Evolutionary conservation across 2,329 filamentous ascomycete genomes (phyloP).

Genomic region (Amphichorda felina): DNA sequence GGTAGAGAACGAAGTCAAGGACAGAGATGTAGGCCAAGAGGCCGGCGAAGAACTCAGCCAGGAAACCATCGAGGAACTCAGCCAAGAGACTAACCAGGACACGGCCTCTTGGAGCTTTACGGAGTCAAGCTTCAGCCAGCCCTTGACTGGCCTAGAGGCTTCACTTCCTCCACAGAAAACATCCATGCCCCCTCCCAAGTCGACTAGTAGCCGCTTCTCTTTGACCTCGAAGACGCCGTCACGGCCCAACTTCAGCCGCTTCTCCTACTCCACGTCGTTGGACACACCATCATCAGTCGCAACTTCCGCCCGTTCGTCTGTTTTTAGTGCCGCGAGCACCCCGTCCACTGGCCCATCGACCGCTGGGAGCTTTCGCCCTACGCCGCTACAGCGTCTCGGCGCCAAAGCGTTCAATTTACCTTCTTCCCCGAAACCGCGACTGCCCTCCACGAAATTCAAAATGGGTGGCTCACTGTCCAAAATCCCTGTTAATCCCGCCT

Average conservation of each 20-base stretch:
- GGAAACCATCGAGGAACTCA: slow-evolving; percentile 5
- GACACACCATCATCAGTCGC: slow-evolving; percentile 13
- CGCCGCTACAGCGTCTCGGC: slow-evolving; percentile 42
- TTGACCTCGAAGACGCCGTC: slow-evolving; percentile 14
- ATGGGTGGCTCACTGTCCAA: slow-evolving; percentile 12
- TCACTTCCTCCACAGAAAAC: not conserved
- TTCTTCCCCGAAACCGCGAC: slow-evolving; percentile 16
- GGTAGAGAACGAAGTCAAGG: slow-evolving; percentile 2
- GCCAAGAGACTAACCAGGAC: slow-evolving; percentile 5
- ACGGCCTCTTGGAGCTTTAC: slow-evolving; percentile 6
- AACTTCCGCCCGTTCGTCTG: slow-evolving; percentile 19
- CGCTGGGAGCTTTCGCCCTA: slow-evolving; percentile 25
- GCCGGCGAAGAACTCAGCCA: slow-evolving; percentile 4
- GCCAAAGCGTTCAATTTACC: slow-evolving; percentile 23
- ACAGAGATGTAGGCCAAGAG: slow-evolving; percentile 2
- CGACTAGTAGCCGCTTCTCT: slow-evolving; percentile 8
- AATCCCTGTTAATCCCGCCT: slow-evolving; percentile 37
- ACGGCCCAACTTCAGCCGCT: slow-evolving; percentile 18
- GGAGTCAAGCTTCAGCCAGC: slow-evolving; percentile 1
- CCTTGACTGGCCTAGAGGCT: not conserved
- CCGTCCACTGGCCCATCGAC: slow-evolving; percentile 30
- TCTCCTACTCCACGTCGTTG: slow-evolving; percentile 16
- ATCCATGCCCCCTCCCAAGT: slow-evolving; percentile 16
- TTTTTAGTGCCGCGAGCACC: slow-evolving; percentile 22
- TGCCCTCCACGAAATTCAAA: slow-evolving; percentile 6